Percentiles rank a stretch among this genome's conserved stretches.
Conservation (phyloP, 345 rosid species). For the Cardamine occulta region DNA sequence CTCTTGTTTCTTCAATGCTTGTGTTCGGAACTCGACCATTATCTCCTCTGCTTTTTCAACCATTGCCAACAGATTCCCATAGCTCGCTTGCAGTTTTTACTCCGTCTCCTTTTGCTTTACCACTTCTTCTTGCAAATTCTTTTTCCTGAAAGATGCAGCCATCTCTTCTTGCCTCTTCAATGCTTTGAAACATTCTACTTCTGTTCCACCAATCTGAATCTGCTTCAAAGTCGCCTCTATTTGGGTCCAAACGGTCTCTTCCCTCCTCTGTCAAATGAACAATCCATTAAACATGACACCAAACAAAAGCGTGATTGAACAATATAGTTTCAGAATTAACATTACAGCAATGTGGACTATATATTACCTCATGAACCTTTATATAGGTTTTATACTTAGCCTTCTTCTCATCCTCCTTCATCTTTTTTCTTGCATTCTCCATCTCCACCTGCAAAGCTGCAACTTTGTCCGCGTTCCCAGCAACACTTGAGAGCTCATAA, state of each 20-base stretch:
- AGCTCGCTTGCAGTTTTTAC: conserved; percentile 67
- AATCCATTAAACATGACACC: conserved; percentile 19
- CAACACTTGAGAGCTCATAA: conserved; percentile 92
- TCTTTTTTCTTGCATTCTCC: conserved; percentile 68
- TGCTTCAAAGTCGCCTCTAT: conserved; percentile 80
- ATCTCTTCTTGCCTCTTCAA: conserved; percentile 93
- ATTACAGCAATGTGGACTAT: conserved; percentile 11
- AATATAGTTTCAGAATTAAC: not conserved
- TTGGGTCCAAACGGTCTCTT: conserved; percentile 72
- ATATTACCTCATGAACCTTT: conserved; percentile 89
- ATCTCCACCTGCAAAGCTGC: conserved; percentile 81
- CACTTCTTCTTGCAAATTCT: conserved; percentile 81
- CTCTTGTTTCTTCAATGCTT: conserved; percentile 59
- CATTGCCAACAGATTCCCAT: conserved; percentile 65
- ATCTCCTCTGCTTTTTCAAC: conserved; percentile 62
- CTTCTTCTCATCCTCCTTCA: conserved; percentile 87
- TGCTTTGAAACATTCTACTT: conserved; percentile 87
- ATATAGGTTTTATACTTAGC: conserved; percentile 79
- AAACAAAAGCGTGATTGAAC: not conserved
- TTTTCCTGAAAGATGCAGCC: conserved; percentile 84
- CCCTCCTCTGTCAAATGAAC: conserved; percentile 61
- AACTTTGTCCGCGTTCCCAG: conserved; percentile 85
- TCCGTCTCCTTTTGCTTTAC: conserved; percentile 92
- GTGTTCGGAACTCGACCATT: conserved; percentile 51
- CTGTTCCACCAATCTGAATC: conserved; percentile 84